Evolutionary conservation across 2,329 filamentous ascomycete species (phyloP).

Genomic region (Paraphoma sp.): DNA sequence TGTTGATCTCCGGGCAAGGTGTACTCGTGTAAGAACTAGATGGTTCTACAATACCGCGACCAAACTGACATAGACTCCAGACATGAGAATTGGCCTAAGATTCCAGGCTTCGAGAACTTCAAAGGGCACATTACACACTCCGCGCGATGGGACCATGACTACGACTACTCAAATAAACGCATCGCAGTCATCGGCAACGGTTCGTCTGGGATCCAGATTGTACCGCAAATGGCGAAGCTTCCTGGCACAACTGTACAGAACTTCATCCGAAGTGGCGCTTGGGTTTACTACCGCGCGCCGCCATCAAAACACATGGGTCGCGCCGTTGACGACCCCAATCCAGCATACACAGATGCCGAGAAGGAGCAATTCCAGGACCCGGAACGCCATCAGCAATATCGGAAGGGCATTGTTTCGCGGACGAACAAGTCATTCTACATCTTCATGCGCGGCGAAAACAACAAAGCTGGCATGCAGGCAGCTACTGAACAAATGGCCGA

Average conservation of each 20-base stretch:
- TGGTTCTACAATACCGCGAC: slow-evolving; percentile 4
- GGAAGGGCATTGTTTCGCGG: slow-evolving; percentile 24
- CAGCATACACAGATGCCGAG: slow-evolving; percentile 23
- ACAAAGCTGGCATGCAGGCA: slow-evolving; percentile 21
- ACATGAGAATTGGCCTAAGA: slow-evolving; percentile 51
- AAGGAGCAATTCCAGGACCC: slow-evolving; percentile 26
- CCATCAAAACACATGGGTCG: slow-evolving; percentile 29
- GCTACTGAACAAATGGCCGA: slow-evolving; percentile 21
- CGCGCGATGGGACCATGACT: slow-evolving; percentile 58
- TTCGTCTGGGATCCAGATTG: slow-evolving; percentile 25
- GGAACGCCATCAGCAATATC: slow-evolving; percentile 17
- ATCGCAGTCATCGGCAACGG: slow-evolving; percentile 32
- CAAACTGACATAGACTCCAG: slow-evolving; percentile 5
- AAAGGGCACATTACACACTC: slow-evolving; percentile 61
- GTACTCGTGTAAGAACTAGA: slow-evolving; percentile 26
- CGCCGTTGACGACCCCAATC: slow-evolving; percentile 27
- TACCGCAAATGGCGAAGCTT: slow-evolving; percentile 25
- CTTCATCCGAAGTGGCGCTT: slow-evolving; percentile 25
- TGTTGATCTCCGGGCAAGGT: slow-evolving; percentile 24
- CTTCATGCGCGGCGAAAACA: slow-evolving; percentile 26
- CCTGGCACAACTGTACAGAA: slow-evolving; percentile 26
- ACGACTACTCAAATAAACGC: slow-evolving; percentile 23
- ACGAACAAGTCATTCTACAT: slow-evolving; percentile 30
- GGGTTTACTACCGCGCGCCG: slow-evolving; percentile 28
- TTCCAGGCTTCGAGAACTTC: slow-evolving; percentile 56